Evolutionary conservation across 2,329 filamentous ascomycete genomes (phyloP), one percentile per base, ranked within the genome.

Genomic region (Fusarium neocosmosporiellum): DNA sequence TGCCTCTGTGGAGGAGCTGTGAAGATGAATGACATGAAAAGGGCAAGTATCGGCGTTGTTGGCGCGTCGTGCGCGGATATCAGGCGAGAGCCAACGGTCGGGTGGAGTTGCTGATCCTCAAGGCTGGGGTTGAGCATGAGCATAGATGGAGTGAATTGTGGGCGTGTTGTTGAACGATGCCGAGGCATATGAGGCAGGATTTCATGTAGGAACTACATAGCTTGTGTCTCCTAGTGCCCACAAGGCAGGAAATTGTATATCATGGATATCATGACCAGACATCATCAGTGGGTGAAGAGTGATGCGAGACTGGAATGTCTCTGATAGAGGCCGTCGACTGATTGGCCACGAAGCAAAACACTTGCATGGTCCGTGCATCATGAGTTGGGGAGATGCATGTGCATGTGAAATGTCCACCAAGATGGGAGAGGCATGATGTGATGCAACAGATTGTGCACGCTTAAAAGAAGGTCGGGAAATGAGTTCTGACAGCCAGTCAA

Each of bases 41-140:
- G 59, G 74, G 72, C 53, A 77, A 63, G 69, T 65, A 76, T 76
- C 72, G 66, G 64, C 74, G 62, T 33, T 57, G 58, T 66, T 68
- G 67, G 53, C 64, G 60, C 59, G 61, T 69, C 59, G 37, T 57
- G 61, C n/a, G 43, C 58, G 48, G 64, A 68, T 60, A 65, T 63
- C 63, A 55, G 65, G 37, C 29, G 50, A 53, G 50, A 29, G 59
- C 41, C 48, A 50, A 59, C 37, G 55, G 39, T 27, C 37, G 36
- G 41, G 60, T 71, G 63, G 69, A 63, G 61, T 67, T 46, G 33
- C 34, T 41, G 43, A 63, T 65, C 16, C 50, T 34, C 29, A 57
- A 43, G 36, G 20, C 29, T 54, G 60, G 67, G 71, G 67, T 69
- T 34, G 33, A 67, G 60, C 57, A 75, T 70, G 70, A 57, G 60